Base-by-base conservation (phyloP, 768 basidiomycete genomes). In the Rhizopogon sp. region DNA sequence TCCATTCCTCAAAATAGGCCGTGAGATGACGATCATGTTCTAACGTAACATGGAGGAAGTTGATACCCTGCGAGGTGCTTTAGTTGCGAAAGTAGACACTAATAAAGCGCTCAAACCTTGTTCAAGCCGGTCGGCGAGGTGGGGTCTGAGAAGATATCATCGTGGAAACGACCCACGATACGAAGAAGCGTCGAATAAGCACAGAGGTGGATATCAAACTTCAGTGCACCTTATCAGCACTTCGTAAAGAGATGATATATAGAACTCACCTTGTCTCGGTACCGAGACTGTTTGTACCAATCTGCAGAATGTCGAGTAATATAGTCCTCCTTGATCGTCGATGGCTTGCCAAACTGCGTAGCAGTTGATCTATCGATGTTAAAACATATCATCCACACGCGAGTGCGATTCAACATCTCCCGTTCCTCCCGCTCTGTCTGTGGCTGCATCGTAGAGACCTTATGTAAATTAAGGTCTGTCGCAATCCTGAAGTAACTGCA, bases 321-420 rank as follows among this genome's bases (percentile, higher is more conserved):
- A 53, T 79, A 86, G 64, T 94, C 90, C 62, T 93, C 92, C 61
- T 88, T 87, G 65, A 95, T 86, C 8, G 90, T 92, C 11, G 85
- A 86, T 2, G 92, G 90, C 69, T 93, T 93, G 3, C 93, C 93
- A 66, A 93, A 90, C 66, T 93, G 88, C 2, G 88, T 93, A 2
- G 90, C 86, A 3, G 88, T 87, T 28, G 91, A 93, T 16, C 90
- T 82, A 67, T 97, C 93, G 55, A 95, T 68, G 65, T 91, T 90
- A 72, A 87, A 93, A 66, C 90, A 94, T 50, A 89, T 88, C 77
- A 95, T 80, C 93, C 93, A 97, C 29, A 87, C 84, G n/a, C 93
- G 75, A 41, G 83, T 84, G 55, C 88, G 83, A 66, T 97, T 95
- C 62, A 93, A 71, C 35, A 90, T 79, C 72, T 95, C 93, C 16